Conservation (phyloP, 805 yeast species). For the Maudiozyma saulgeensis region DNA sequence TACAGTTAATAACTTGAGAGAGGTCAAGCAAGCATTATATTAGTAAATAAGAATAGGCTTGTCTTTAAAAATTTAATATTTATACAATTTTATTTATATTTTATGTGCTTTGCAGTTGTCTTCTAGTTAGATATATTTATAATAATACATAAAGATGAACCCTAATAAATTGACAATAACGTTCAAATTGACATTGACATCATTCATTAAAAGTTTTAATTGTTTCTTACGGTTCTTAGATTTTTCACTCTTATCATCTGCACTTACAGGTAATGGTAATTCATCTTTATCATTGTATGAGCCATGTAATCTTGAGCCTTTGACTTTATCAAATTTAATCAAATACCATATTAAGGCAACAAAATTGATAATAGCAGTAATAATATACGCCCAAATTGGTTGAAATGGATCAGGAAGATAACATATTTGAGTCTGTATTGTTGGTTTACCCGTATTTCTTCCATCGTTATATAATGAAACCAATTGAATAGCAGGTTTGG, state of each 20-base stretch:
- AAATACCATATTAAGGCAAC: background rate
- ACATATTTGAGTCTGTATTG: slow-evolving; percentile 39
- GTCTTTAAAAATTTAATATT: background rate
- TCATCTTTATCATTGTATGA: background rate
- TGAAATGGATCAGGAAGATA: slow-evolving; percentile 47
- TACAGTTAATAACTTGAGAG: too few relatives aligned
- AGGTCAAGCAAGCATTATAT: too few relatives aligned
- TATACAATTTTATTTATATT: background rate
- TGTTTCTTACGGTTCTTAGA: background rate
- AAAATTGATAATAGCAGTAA: slow-evolving; percentile 3
- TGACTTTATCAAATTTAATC: background rate
- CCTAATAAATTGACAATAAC: slow-evolving; percentile 5
- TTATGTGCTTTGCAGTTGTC: background rate
- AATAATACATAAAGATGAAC: slow-evolving; percentile 3
- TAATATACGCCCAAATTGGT: slow-evolving; percentile 32
- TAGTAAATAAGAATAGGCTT: background rate
- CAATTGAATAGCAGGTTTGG: slow-evolving; percentile 77
- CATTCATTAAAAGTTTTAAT: background rate
- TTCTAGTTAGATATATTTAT: slow-evolving; percentile 1
- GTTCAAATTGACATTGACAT: background rate
- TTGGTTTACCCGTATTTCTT: slow-evolving; percentile 6
- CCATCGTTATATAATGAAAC: slow-evolving; percentile 52
- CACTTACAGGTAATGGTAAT: slow-evolving; percentile 18
- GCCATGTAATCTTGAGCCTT: background rate
- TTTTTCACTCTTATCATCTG: slow-evolving; percentile 4